phyloP scores from a whole-genome alignment of 83 land plant species.

The Picea abies region DNA sequence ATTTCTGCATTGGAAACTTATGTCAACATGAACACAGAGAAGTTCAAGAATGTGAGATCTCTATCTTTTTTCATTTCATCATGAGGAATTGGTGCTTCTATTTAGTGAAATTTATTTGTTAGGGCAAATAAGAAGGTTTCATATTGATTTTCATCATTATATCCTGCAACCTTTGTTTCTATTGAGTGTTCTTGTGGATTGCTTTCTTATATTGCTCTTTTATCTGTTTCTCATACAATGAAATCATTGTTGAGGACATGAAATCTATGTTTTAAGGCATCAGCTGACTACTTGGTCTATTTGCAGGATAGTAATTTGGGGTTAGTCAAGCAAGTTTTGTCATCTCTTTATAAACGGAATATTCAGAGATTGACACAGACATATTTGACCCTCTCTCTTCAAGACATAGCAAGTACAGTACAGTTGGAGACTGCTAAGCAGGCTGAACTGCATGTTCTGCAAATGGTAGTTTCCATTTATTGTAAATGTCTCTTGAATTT shows the following conservation, averaged over 20 bases:
- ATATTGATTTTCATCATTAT: background rate
- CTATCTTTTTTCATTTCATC: background rate
- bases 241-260: background rate
- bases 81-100: background rate
- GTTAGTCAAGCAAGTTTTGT: constrained; percentile 90
- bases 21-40: constrained; percentile 60
- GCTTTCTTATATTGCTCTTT: background rate
- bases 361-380: constrained; percentile 97
- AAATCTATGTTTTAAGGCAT: background rate
- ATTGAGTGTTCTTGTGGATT: background rate
- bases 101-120: background rate
- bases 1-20: constrained; percentile 64
- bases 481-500: background rate
- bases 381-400: constrained; percentile 90
- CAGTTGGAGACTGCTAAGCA: constrained; percentile 87
- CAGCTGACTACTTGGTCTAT: constrained; percentile 4
- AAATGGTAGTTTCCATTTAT: constrained; percentile 63
- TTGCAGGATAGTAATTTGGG: constrained; percentile 96
- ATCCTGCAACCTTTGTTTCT: background rate
- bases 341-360: constrained; percentile 92
- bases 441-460: constrained; percentile 96
- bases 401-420: constrained; percentile 93
- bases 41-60: constrained; percentile 76
- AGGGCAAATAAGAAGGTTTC: too few relatives aligned
- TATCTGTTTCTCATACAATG: background rate